Evolutionary conservation across 139 green algal genomes (phyloP).

Genomic region (Chlamydomonas schloesseri): DNA sequence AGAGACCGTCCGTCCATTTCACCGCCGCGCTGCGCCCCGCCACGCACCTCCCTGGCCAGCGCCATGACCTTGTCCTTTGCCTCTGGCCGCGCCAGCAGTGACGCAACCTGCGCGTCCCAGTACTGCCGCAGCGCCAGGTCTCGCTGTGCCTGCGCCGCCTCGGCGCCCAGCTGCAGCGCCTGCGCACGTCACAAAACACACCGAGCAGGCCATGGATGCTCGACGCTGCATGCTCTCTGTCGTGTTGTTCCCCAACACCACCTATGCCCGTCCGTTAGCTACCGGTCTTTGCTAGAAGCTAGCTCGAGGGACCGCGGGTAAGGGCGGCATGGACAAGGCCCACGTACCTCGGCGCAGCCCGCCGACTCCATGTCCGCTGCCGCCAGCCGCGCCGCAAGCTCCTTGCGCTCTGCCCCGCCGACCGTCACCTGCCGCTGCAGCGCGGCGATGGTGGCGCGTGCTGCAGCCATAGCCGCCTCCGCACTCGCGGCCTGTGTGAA

Average conservation of each 20-base stretch:
- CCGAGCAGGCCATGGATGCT: no score
- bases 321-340: no score
- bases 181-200: neutral
- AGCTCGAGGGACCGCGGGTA: no score
- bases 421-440: conserved; percentile 51
- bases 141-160: conserved; percentile 41
- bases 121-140: conserved; percentile 57
- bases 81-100: conserved; percentile 46
- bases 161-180: conserved; percentile 25
- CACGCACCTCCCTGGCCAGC: conserved; percentile 64
- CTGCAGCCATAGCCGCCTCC: neutral
- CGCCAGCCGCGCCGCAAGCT: conserved; percentile 40
- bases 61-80: conserved; percentile 58
- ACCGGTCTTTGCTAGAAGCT: no score
- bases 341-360: conserved; percentile 25
- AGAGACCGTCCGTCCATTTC: neutral
- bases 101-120: conserved; percentile 60
- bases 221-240: no score
- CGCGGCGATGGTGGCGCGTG: conserved; percentile 4
- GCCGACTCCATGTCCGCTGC: conserved; percentile 53
- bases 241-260: no score
- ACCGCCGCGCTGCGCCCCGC: no score
- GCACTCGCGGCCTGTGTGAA: conserved; percentile 1
- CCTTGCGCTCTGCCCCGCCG: conserved; percentile 22
- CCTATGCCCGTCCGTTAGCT: no score